These are phyloP conservation scores for Hypoxylon sp. DNA, from an alignment of 2,329 filamentous ascomycete genomes.

Conservation along the genomic window DNA sequence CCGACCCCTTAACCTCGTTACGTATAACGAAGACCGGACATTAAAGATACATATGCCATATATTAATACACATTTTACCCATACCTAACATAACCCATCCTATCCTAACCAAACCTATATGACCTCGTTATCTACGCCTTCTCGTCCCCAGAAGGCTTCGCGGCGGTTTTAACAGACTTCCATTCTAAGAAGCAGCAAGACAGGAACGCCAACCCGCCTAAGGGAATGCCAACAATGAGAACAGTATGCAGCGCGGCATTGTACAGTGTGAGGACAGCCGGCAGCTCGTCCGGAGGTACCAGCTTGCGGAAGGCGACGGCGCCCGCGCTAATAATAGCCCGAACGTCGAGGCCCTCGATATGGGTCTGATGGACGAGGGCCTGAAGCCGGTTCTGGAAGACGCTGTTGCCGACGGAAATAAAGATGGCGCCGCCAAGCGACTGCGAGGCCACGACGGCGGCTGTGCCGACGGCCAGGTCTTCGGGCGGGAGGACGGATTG, in stretches of 20 bases:
- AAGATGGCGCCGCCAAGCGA: constrained; percentile 63
- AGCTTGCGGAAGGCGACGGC: constrained; percentile 48
- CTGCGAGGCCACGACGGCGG: constrained; percentile 60
- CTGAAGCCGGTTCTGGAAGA: constrained; percentile 57
- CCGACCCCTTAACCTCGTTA: neutral
- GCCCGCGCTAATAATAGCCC: constrained; percentile 42
- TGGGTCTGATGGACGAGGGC: constrained; percentile 29
- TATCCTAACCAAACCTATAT: neutral
- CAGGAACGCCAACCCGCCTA: constrained; percentile 45
- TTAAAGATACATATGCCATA: constrained; percentile 8
- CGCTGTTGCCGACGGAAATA: constrained; percentile 62
- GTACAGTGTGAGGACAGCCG: constrained; percentile 34
- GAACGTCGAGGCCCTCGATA: constrained; percentile 44
- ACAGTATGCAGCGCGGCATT: constrained; percentile 47
- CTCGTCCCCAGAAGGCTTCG: constrained; percentile 20
- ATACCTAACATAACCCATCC: neutral
- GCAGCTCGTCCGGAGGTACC: constrained; percentile 43
- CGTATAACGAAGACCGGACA: neutral
- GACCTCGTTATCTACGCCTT: constrained; percentile 23
- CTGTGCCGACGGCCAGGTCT: constrained; percentile 61
- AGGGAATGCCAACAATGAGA: constrained; percentile 44
- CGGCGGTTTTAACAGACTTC: constrained; percentile 47
- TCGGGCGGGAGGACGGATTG: constrained; percentile 58
- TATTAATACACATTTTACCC: constrained; percentile 13
- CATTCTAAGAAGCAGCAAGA: constrained; percentile 48